A percentile compares a stretch with the other conserved stretches of the same genome.
Conservation (phyloP, 1,284 basidiomycete species). For the Irpex rosettiformis region DNA sequence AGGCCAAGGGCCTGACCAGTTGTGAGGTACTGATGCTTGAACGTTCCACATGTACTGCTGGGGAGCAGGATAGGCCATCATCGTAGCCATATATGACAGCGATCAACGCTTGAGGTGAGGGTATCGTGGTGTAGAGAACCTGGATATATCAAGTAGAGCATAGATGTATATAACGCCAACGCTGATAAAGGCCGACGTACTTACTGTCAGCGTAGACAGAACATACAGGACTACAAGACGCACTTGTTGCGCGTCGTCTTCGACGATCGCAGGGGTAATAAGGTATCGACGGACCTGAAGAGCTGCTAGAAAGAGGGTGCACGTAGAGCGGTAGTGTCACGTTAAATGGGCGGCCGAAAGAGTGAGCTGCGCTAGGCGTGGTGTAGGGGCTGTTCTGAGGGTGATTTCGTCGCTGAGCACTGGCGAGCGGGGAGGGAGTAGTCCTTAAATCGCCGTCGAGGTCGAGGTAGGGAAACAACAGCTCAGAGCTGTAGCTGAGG, state of each 20-base stretch:
- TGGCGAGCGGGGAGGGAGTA: neutral
- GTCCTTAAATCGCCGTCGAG: neutral
- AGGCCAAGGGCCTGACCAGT: conserved; percentile 21
- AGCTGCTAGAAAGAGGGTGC: neutral
- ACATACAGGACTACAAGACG: neutral
- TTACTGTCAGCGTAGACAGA: neutral
- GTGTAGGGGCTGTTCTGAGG: neutral
- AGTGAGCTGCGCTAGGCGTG: neutral
- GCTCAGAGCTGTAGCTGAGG: neutral
- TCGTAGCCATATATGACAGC: neutral
- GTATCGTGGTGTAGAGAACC: neutral
- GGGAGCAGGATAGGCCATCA: neutral
- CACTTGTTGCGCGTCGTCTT: neutral
- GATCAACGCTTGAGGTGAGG: neutral
- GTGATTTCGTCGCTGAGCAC: neutral
- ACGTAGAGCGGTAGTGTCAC: neutral
- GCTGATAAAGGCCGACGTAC: neutral
- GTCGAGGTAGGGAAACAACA: neutral
- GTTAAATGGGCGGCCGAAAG: neutral
- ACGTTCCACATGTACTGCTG: neutral
- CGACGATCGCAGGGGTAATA: neutral
- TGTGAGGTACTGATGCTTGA: conserved; percentile 10
- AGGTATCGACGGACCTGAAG: neutral
- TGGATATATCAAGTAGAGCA: neutral
- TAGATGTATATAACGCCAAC: neutral